Base-by-base conservation (phyloP, 805 yeast genomes). In the Saturnispora sanitii region DNA sequence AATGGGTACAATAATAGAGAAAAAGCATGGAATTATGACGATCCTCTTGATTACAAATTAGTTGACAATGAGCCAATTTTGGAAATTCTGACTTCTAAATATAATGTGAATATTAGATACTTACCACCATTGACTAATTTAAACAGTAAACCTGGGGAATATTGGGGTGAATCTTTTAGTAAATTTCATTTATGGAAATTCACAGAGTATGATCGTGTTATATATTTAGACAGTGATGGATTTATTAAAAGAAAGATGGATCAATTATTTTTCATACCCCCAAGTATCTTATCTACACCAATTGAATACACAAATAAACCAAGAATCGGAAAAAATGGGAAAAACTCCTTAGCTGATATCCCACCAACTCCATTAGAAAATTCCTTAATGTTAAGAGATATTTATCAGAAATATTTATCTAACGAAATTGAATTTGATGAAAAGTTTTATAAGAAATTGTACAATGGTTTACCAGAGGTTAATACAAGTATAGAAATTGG, bases 161-260 rank as follows among this genome's bases (percentile, higher is more conserved):
- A 62, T 29, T 77, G 82, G 81, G 45, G 59, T 4, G 59, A 64
- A 4, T 69, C 79, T 41, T 71, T 73, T 47, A 75, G 80, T 1
- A 79, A 79, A 50, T 58, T 78, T 22, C 60, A 66, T 45, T 67
- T 73, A 1, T 78, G 78, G 52, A 63, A 67, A 40, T 65, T 65
- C 48, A 55, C 61, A 0, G 66, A 71, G 27, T 79, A 64, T 50
- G 73, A 74, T 20, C 55, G 80, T 35, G 52, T 79, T 15, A 65
- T 79, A 12, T 77, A 68, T 52, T 55, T 79, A 49, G 85, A 79
- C 53, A 66, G 77, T 8, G 84, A 78, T 57, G 67, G 78, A 2
- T 43, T 55, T 6, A 49, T 75, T 12, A 46, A 53, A 15, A 53
- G 54, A 8, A 55, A 65, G 32, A 43, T 75, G 49, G 79, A 75